phyloP scores from a whole-genome alignment of 2,329 filamentous ascomycete genomes.

The Emmonsiellopsis sp. region DNA sequence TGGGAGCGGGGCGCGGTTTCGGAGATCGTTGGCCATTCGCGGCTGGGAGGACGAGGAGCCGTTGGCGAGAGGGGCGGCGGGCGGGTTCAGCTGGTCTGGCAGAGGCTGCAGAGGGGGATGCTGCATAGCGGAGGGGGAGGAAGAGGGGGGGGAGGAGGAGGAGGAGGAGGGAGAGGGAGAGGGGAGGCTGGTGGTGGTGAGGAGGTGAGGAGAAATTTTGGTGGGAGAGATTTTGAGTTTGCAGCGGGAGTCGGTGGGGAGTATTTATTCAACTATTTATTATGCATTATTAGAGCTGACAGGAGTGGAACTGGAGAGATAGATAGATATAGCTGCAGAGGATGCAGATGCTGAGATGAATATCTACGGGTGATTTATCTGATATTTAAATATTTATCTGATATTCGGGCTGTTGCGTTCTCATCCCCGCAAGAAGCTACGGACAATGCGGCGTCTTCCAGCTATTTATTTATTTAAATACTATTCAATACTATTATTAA shows the following conservation, averaged over 20 bases:
- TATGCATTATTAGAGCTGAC: neutral
- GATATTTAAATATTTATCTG: too few relatives aligned
- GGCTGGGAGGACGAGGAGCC: slow-evolving; percentile 13
- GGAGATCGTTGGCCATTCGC: slow-evolving; percentile 28
- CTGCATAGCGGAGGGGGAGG: neutral
- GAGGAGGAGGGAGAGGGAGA: neutral
- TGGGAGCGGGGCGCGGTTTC: slow-evolving; percentile 31
- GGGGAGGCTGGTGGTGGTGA: neutral
- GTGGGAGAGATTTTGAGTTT: neutral
- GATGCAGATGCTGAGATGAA: too few relatives aligned
- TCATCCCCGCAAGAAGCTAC: too few relatives aligned
- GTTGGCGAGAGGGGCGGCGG: slow-evolving; percentile 3
- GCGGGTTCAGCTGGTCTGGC: neutral
- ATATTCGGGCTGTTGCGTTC: too few relatives aligned
- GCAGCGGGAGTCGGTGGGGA: neutral
- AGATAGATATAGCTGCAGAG: too few relatives aligned
- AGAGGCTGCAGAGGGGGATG: slow-evolving; percentile 3
- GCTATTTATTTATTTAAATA: too few relatives aligned
- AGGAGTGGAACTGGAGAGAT: neutral
- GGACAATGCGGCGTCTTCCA: too few relatives aligned
- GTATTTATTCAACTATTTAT: neutral
- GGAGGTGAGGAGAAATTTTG: neutral
- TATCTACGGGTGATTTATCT: too few relatives aligned
- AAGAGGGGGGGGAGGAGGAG: neutral
- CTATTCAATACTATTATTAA: too few relatives aligned